phyloP scores from a whole-genome alignment of 805 yeast genomes.

The Suhomyces sp. region DNA sequence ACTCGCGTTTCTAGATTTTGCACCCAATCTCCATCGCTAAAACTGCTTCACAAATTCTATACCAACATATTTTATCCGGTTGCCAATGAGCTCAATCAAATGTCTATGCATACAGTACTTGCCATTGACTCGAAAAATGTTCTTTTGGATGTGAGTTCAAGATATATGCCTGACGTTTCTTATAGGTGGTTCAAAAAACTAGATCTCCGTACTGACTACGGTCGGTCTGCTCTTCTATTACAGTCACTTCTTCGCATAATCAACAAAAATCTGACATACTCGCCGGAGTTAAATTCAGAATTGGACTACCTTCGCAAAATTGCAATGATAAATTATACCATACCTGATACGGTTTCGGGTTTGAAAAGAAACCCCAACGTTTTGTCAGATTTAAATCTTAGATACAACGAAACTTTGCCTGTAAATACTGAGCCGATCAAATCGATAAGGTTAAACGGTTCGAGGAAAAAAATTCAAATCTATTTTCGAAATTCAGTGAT shows the following conservation, averaged over 20 bases:
- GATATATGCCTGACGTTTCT: constrained; percentile 31
- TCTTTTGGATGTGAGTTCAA: constrained; percentile 26
- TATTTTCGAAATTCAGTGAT: constrained; percentile 20
- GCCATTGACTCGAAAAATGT: constrained; percentile 15
- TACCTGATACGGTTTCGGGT: constrained; percentile 24
- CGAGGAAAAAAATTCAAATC: constrained; percentile 11
- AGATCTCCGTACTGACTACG: constrained; percentile 28
- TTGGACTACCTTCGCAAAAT: constrained; percentile 17
- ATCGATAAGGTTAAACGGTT: constrained; percentile 12
- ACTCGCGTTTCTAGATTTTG: constrained; percentile 18
- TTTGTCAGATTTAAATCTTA: constrained; percentile 18
- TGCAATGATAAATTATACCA: constrained; percentile 21
- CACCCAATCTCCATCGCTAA: neutral
- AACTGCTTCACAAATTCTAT: constrained; percentile 4
- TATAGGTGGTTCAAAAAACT: constrained; percentile 27
- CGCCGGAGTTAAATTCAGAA: constrained; percentile 13
- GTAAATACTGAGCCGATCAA: constrained; percentile 12
- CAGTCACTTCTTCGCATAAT: constrained; percentile 23
- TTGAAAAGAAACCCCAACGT: constrained; percentile 29
- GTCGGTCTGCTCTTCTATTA: constrained; percentile 22
- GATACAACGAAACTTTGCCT: constrained; percentile 26
- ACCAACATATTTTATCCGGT: constrained; percentile 21
- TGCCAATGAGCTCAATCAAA: constrained; percentile 20
- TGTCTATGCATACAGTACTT: constrained; percentile 32
- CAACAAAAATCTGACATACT: constrained; percentile 10